These are phyloP conservation scores for Calvatia gigantea DNA, from an alignment of 768 basidiomycete species.

Conservation along the genomic window DNA sequence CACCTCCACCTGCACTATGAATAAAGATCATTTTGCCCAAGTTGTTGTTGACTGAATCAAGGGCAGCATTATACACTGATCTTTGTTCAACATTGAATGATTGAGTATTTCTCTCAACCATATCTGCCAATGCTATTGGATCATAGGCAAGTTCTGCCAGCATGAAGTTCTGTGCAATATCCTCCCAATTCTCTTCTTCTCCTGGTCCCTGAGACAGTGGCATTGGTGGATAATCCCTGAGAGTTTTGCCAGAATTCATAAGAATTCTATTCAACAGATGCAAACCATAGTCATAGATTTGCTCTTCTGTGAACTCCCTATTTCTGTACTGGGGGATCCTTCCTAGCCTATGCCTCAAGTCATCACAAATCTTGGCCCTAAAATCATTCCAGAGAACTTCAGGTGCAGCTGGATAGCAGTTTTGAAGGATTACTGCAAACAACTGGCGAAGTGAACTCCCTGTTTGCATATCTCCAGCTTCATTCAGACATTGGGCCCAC, in stretches of 20 bases:
- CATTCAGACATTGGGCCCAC: slow-evolving; percentile 35
- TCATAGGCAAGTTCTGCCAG: slow-evolving; percentile 30
- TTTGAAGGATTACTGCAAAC: slow-evolving; percentile 34
- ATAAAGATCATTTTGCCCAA: slow-evolving; percentile 31
- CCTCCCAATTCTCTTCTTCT: slow-evolving; percentile 27
- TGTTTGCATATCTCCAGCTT: slow-evolving; percentile 35
- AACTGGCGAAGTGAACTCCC: slow-evolving; percentile 31
- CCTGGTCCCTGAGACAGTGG: slow-evolving; percentile 23
- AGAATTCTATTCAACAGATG: slow-evolving; percentile 26
- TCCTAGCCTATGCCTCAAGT: slow-evolving; percentile 20
- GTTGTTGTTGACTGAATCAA: slow-evolving; percentile 20
- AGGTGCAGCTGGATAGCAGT: slow-evolving; percentile 28
- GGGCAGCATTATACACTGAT: slow-evolving; percentile 23
- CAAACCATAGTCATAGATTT: slow-evolving; percentile 40
- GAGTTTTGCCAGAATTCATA: slow-evolving; percentile 17
- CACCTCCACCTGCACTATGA: slow-evolving; percentile 38
- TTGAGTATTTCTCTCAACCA: not conserved
- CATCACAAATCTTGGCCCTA: slow-evolving; percentile 35
- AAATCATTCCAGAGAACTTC: slow-evolving; percentile 35
- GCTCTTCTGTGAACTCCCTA: slow-evolving; percentile 19
- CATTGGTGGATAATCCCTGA: slow-evolving; percentile 32
- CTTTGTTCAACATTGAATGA: slow-evolving; percentile 25
- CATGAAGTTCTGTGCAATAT: slow-evolving; percentile 19
- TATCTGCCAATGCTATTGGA: not conserved
- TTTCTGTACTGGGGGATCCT: slow-evolving; percentile 12